Evolutionary conservation across 2,329 filamentous ascomycete species (phyloP).

Genomic region (Paraphoma sp.): DNA sequence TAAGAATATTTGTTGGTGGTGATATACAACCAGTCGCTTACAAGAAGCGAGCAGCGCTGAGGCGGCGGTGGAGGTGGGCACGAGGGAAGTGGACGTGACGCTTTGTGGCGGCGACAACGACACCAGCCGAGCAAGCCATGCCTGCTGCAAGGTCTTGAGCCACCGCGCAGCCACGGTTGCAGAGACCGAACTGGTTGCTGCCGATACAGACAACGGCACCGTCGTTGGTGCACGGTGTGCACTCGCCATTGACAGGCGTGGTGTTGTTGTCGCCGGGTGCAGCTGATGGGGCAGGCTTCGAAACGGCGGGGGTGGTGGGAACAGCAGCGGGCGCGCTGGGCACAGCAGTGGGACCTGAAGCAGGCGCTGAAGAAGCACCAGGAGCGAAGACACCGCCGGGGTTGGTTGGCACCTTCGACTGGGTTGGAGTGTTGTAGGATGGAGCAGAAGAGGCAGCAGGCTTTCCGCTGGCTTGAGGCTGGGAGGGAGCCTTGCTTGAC

Average conservation of each 20-base stretch:
- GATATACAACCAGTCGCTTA: constrained; percentile 17
- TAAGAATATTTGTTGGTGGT: constrained; percentile 2
- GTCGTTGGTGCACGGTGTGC: constrained; percentile 48
- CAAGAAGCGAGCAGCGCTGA: constrained; percentile 28
- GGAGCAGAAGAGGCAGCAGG: constrained; percentile 7
- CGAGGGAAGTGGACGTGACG: constrained; percentile 29
- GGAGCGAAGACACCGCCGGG: constrained; percentile 34
- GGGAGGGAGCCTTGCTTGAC: constrained; percentile 1
- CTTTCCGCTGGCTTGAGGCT: not conserved
- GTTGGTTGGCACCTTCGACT: constrained; percentile 15
- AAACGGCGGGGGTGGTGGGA: constrained; percentile 8
- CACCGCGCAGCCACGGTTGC: constrained; percentile 52
- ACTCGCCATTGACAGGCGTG: constrained; percentile 19
- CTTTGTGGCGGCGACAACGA: constrained; percentile 20
- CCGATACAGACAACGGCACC: constrained; percentile 55
- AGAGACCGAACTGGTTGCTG: constrained; percentile 51
- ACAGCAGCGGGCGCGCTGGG: constrained; percentile 15
- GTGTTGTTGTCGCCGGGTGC: constrained; percentile 14
- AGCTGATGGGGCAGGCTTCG: constrained; percentile 10
- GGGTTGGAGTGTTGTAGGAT: constrained; percentile 6
- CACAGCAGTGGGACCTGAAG: constrained; percentile 11
- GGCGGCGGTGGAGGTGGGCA: constrained; percentile 38
- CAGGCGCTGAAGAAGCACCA: constrained; percentile 38
- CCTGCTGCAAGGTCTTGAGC: constrained; percentile 50
- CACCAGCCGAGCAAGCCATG: constrained; percentile 49